A percentile compares a stretch with the other conserved stretches of the same genome.
phyloP scores from a whole-genome alignment of 192 early-diverging fungal species.

The Podila epicladia region DNA sequence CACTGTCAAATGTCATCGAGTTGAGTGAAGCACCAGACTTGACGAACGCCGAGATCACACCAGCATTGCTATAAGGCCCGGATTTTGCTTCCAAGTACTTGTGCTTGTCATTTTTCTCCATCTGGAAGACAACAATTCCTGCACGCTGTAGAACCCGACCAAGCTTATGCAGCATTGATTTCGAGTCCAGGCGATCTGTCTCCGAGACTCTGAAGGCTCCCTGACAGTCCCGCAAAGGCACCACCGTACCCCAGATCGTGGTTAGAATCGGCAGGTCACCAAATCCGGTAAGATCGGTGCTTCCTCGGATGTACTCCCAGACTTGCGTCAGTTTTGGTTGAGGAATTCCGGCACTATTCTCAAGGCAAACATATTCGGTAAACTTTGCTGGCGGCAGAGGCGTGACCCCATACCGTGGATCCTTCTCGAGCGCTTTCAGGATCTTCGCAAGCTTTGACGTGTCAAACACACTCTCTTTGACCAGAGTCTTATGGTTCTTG shows the following conservation, averaged over 20 bases:
- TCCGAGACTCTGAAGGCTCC: not conserved
- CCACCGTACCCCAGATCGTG: not conserved
- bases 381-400: not conserved
- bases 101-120: not conserved
- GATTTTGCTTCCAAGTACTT: not conserved
- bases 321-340: not conserved
- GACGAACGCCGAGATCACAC: too few species aligned
- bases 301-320: too few species aligned
- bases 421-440: not conserved
- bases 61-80: too few species aligned
- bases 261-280: slow-evolving; percentile 6
- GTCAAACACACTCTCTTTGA: not conserved
- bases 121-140: slow-evolving; percentile 2
- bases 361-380: not conserved
- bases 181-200: not conserved
- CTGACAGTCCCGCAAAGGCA: not conserved
- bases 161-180: not conserved
- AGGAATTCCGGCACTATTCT: slow-evolving; percentile 5
- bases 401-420: not conserved
- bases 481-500: slow-evolving; percentile 1
- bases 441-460: not conserved
- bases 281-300: not conserved
- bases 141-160: not conserved
- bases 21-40: too few species aligned
- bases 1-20: not conserved